Percentiles rank a stretch among this genome's conserved stretches.
phyloP scores from a whole-genome alignment of 306 rosid species.

The Rubus idaeus region DNA sequence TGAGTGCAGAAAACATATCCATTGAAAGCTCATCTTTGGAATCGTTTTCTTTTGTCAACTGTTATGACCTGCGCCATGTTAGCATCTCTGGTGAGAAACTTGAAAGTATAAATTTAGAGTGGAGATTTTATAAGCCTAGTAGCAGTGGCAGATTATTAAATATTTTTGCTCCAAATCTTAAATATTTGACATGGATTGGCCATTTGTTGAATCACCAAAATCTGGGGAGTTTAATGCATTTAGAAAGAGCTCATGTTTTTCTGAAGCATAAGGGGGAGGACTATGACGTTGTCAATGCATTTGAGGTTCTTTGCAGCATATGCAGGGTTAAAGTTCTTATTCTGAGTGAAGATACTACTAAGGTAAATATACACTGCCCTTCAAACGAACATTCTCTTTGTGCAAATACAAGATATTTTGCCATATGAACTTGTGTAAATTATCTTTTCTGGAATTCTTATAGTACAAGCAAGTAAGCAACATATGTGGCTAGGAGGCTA shows the following conservation, averaged over 20 bases:
- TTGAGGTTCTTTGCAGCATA: not conserved
- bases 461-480: not conserved
- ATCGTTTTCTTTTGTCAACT: not conserved
- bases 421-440: not conserved
- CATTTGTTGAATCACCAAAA: not conserved
- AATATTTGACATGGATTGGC: not conserved
- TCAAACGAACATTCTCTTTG: too few species aligned
- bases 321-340: not conserved
- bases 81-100: conserved; percentile 12
- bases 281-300: not conserved
- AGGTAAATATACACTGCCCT: not conserved
- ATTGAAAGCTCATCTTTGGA: not conserved
- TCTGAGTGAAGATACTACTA: not conserved
- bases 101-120: not conserved
- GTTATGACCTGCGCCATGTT: not conserved
- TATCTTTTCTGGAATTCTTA: not conserved
- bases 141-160: not conserved
- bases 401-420: too few species aligned
- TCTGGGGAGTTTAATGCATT: not conserved
- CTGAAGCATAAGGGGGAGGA: not conserved
- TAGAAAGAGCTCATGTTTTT: not conserved
- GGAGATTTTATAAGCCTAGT: not conserved
- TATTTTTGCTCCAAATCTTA: not conserved
- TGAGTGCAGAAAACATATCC: not conserved
- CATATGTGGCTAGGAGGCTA: not conserved